Base-by-base conservation (phyloP, 805 yeast genomes). In the Tetrapisispora taiwanensis region DNA sequence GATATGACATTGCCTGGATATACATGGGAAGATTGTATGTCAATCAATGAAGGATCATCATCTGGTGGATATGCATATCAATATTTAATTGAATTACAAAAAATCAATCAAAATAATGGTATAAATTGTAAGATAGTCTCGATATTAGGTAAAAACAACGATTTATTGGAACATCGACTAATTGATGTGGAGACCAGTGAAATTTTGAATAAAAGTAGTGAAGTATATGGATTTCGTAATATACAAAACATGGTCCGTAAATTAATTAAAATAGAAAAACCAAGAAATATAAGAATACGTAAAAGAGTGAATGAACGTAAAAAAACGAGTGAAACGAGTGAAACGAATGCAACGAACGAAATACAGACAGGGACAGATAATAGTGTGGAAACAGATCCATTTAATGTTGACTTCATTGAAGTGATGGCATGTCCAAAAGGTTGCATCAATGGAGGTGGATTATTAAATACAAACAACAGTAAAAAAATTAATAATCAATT, bases 391-490 rank as follows among this genome's bases (percentile, higher is more conserved):
- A 28, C 10, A 1, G 89, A 84, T 47, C 83, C 90, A 0, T 63
- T 75, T 28, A 70, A 67, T 34, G 80, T 84, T 52, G 92, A 86
- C 49, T 85, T 83, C 52, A 84, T 90, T 6, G 98, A 92, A 56
- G 83, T 92, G 37, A 90, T 88, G 96, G 98, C 98, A 0, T 92
- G 98, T 62, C 98, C 98, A 6, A 88, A 86, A 26, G 98, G 98
- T 1, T 92, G 97, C 58, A 84, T 89, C 45, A 92, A 90, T 56
- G 98, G 98, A 10, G 97, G 98, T 19, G 98, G 98, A 0, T 89
- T 88, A 54, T 74, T 87, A 17, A 72, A 76, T 4, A 70, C 70
- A 5, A 76, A 78, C 18, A 33, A 19, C 17, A 39, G 15, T n/a
- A 39, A 39, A 41, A 39, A 39, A n/a, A 14, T 15, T 19, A 39